Conservation (phyloP, 257 asterid genomes). For the Solanum etuberosum region DNA sequence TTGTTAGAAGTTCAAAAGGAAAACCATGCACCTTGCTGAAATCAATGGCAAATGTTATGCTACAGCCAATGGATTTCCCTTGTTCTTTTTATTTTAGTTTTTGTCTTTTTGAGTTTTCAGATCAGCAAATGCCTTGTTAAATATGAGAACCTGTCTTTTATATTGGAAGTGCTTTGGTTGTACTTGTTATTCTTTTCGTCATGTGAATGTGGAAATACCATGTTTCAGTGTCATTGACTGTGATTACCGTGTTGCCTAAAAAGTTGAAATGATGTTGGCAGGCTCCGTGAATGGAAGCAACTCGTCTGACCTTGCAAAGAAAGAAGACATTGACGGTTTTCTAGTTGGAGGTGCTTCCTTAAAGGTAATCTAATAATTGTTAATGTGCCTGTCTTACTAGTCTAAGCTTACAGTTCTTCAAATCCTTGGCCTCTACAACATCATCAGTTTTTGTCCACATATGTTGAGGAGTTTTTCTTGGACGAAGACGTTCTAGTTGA, state of each 20-base stretch:
- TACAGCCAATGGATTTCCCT: neutral
- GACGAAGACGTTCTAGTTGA: neutral
- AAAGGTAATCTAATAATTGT: constrained; percentile 39
- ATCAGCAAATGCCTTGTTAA: neutral
- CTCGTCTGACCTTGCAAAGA: constrained; percentile 3
- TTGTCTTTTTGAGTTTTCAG: neutral
- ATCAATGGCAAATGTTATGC: neutral
- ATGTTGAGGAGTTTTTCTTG: neutral
- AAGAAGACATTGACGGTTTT: constrained; percentile 2
- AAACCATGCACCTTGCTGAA: neutral
- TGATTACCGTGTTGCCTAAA: neutral
- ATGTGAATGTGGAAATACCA: neutral
- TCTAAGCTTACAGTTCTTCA: neutral
- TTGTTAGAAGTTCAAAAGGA: neutral
- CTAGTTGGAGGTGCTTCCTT: constrained; percentile 4
- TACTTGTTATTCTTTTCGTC: neutral
- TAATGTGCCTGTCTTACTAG: neutral
- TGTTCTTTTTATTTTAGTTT: neutral
- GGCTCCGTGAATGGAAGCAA: constrained; percentile 28
- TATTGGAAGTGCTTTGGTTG: neutral
- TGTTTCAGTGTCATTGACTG: neutral
- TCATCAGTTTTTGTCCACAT: neutral
- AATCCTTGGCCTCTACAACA: neutral
- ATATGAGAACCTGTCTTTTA: neutral
- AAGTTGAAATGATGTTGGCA: constrained; percentile 9